Conservation (phyloP, 2,329 filamentous ascomycete genomes). For the Alternaria postmessia region DNA sequence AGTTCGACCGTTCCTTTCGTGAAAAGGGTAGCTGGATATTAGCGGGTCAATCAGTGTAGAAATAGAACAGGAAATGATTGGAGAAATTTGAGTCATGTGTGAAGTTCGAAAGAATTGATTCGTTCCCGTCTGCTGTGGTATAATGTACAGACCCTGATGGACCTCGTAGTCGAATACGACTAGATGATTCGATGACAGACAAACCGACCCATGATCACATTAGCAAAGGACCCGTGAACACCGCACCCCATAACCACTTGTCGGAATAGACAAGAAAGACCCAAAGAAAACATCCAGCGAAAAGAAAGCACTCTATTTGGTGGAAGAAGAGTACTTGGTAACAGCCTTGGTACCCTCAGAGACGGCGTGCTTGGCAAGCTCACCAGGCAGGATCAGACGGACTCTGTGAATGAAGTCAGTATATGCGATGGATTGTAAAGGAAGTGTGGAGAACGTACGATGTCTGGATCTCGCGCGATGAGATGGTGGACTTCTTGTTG, state of each 20-base stretch:
- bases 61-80: background rate
- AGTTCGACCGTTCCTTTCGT: too few species aligned
- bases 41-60: background rate
- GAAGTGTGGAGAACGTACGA: constrained; percentile 64
- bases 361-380: constrained; percentile 99
- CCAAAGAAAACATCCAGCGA: constrained; percentile 58
- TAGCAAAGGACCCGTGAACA: constrained; percentile 57
- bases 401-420: constrained; percentile 64
- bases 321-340: constrained; percentile 99
- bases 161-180: constrained; percentile 51
- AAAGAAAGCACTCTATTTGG: constrained; percentile 77
- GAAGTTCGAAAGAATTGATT: constrained; percentile 52
- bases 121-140: constrained; percentile 53
- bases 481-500: constrained; percentile 99
- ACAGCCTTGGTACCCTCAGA: constrained; percentile 99
- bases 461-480: constrained; percentile 98
- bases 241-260: constrained; percentile 53
- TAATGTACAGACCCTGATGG: constrained; percentile 53
- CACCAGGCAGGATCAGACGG: constrained; percentile 95
- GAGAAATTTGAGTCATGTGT: constrained; percentile 11
- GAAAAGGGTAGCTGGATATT: background rate
- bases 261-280: constrained; percentile 60
- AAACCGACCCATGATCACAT: constrained; percentile 62
- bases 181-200: constrained; percentile 50
- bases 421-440: background rate